A percentile compares a stretch with the other conserved stretches of the same genome.
phyloP scores from a whole-genome alignment of 768 basidiomycete genomes.

The Hortiboletus flavorubellus region DNA sequence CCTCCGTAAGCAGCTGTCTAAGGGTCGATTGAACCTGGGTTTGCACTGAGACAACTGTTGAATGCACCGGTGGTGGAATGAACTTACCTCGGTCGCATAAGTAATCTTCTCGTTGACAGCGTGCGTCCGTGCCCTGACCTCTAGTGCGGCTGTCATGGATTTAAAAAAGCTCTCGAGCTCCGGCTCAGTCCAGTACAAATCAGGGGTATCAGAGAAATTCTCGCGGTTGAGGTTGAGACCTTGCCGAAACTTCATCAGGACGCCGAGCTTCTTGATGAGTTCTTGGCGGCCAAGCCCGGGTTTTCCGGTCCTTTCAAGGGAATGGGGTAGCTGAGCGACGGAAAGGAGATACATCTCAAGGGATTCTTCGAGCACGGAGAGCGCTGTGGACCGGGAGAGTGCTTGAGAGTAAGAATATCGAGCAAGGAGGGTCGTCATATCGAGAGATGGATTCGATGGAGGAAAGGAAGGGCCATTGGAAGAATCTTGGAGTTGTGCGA shows the following conservation, averaged over 20 bases:
- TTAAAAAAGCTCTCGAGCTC: conserved; percentile 88
- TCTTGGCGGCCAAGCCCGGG: conserved; percentile 78
- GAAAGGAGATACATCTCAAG: conserved; percentile 81
- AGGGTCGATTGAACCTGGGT: conserved; percentile 79
- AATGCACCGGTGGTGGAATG: not conserved
- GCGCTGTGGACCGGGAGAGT: conserved; percentile 81
- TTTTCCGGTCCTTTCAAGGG: conserved; percentile 74
- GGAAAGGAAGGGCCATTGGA: conserved; percentile 43
- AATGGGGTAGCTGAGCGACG: conserved; percentile 74
- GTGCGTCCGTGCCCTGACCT: conserved; percentile 77
- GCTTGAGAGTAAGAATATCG: conserved; percentile 93
- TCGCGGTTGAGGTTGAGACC: conserved; percentile 86
- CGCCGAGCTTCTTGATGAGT: conserved; percentile 89
- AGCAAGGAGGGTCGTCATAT: conserved; percentile 70
- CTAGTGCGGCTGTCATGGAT: conserved; percentile 78
- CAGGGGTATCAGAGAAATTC: conserved; percentile 85
- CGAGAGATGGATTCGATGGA: conserved; percentile 52
- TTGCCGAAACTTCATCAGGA: conserved; percentile 89
- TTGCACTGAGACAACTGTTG: not conserved
- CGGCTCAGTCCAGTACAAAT: conserved; percentile 95
- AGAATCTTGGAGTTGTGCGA: conserved; percentile 53
- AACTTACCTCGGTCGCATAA: conserved; percentile 70
- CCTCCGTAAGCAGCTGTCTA: conserved; percentile 86
- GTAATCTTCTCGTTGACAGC: conserved; percentile 91
- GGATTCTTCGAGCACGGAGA: conserved; percentile 83